Base-by-base conservation (phyloP, 768 basidiomycete species). In the Tremella fuciformis region DNA sequence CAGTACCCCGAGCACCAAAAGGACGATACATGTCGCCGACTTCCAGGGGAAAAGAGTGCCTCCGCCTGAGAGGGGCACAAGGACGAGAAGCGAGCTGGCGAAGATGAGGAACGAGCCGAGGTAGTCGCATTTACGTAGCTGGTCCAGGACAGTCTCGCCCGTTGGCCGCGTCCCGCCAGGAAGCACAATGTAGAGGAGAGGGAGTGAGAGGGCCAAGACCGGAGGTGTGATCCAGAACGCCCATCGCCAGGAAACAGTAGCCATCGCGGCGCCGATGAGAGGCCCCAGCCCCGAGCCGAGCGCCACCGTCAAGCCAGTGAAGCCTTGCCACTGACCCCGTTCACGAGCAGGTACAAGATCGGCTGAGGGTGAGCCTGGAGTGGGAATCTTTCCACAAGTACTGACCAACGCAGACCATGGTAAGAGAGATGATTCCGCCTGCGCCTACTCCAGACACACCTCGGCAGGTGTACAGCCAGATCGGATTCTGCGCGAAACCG, bases 21-120 rank as follows among this genome's bases (percentile, higher is more conserved):
- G 60, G 1, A 62, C 49, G 25, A 72, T 72, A n/a, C 65, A 65
- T 2, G 59, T 55, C 0, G 69, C 53, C 8, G 57, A 44, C 13
- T 50, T 34, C 69, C 69, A 71, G 0, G 62, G 51, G 24, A 67
- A 71, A 2, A 62, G 59, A 1, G 59, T 56, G 2, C 69, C 69
- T 0, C 69, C 69, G 1, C 69, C 69, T 15, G 57, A 57, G 22
- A 71, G 46, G 1, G 69, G 69, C 1, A 65, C 70, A 26, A 72
- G 49, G 18, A 69, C 42, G 51, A 57, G 63, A 11, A 69, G 47
- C 0, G 65, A 67, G 62, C 60, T 64, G 13, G 67, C 53, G 26
- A 67, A 56, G 22, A 61, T 57, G 13, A 67, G 53, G 16, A 67
- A 9, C 15, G 53, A 65, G 11, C 70, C 70, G 37, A 63, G 41